A percentile compares a stretch with the other conserved stretches of the same genome.
Evolutionary conservation across 2,329 filamentous ascomycete species (phyloP).

Genomic region (Cytospora paraplurivora): DNA sequence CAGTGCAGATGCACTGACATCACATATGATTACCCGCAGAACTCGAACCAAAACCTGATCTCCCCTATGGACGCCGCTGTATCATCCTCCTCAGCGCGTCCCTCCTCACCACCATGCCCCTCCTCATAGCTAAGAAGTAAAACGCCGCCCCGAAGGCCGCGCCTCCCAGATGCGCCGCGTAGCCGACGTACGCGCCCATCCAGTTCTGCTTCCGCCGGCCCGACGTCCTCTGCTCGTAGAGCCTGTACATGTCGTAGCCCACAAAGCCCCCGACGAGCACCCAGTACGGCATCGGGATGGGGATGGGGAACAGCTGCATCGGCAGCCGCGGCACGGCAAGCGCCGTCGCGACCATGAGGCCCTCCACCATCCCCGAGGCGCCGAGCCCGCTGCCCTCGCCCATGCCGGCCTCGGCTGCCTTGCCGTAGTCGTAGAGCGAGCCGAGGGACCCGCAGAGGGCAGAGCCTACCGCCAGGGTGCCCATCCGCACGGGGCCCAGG

Average conservation of each 20-base stretch:
- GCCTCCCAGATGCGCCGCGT: conserved; percentile 35
- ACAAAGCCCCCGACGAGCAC: conserved; percentile 27
- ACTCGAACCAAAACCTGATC: too few species aligned
- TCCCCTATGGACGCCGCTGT: neutral
- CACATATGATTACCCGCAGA: neutral
- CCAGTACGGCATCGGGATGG: conserved; percentile 30
- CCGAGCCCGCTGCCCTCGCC: conserved; percentile 28
- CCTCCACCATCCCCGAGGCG: conserved; percentile 34
- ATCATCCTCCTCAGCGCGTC: neutral
- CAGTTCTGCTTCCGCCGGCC: conserved; percentile 23
- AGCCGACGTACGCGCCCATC: conserved; percentile 29
- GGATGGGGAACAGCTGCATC: conserved; percentile 31
- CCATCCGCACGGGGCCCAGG: conserved; percentile 25
- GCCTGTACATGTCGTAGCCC: conserved; percentile 31
- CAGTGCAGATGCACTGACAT: neutral
- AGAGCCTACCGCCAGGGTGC: conserved; percentile 30
- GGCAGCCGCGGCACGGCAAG: conserved; percentile 26
- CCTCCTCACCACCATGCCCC: conserved; percentile 5
- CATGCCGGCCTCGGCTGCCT: conserved; percentile 19
- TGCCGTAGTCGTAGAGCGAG: conserved; percentile 26
- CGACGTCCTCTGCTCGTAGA: conserved; percentile 20
- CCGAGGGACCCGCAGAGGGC: conserved; percentile 30
- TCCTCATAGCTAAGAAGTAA: conserved; percentile 28
- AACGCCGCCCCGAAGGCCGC: conserved; percentile 31
- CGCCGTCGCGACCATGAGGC: conserved; percentile 31